Conservation (phyloP, 768 basidiomycete genomes). For the Rubroboletus pulcherrimus region DNA sequence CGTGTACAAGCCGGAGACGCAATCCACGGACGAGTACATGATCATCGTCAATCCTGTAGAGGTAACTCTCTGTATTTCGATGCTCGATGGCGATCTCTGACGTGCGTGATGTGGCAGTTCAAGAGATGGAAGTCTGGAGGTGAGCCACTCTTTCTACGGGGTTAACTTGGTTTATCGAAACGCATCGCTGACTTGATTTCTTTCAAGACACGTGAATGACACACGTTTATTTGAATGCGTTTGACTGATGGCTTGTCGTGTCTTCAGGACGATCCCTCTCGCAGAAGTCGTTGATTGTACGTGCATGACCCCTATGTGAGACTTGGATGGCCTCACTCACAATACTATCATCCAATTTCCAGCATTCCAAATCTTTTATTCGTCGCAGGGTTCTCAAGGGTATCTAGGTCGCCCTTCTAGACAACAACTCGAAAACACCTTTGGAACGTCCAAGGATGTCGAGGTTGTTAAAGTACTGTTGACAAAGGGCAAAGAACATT, state of each 20-base stretch:
- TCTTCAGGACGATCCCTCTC: slow-evolving; percentile 59
- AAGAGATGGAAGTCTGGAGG: slow-evolving; percentile 81
- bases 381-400: slow-evolving; percentile 76
- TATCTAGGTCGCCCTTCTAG: slow-evolving; percentile 69
- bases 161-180: slow-evolving; percentile 3
- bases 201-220: slow-evolving; percentile 60
- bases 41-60: slow-evolving; percentile 62
- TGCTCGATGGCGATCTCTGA: slow-evolving; percentile 5
- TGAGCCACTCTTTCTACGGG: slow-evolving; percentile 31
- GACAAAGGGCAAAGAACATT: slow-evolving; percentile 57
- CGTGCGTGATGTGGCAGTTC: slow-evolving; percentile 40
- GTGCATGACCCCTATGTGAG: slow-evolving; percentile 22
- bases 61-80: slow-evolving; percentile 39
- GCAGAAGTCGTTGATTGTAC: slow-evolving; percentile 79
- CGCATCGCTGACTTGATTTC: slow-evolving; percentile 9
- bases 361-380: slow-evolving; percentile 74
- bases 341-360: background rate
- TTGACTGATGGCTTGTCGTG: slow-evolving; percentile 12
- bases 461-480: slow-evolving; percentile 62
- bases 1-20: slow-evolving; percentile 73
- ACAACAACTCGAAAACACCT: slow-evolving; percentile 75
- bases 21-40: slow-evolving; percentile 69
- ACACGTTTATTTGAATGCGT: background rate
- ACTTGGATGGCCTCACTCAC: background rate
- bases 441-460: slow-evolving; percentile 59